These are phyloP conservation scores for Raphanus raphanistrum DNA, from an alignment of 345 rosid species.

Conservation along the genomic window DNA sequence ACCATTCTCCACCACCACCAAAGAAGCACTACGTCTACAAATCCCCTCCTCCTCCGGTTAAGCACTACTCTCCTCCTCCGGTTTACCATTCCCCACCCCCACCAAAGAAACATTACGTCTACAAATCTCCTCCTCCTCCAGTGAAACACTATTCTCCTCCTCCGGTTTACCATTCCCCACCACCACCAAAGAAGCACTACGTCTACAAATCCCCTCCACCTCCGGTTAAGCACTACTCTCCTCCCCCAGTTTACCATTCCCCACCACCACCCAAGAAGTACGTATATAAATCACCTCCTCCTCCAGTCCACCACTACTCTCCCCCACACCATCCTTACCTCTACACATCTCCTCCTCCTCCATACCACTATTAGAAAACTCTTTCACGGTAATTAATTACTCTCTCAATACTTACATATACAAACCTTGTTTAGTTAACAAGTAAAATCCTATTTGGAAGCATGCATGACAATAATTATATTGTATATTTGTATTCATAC, in stretches of 20 bases:
- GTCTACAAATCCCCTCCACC: slow-evolving; percentile 35
- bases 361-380: slow-evolving; percentile 37
- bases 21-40: slow-evolving; percentile 28
- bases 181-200: slow-evolving; percentile 20
- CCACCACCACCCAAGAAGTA: slow-evolving; percentile 37
- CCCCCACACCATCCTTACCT: slow-evolving; percentile 40
- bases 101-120: slow-evolving; percentile 19
- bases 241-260: slow-evolving; percentile 29
- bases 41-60: slow-evolving; percentile 35
- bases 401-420: slow-evolving; percentile 5
- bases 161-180: slow-evolving; percentile 29
- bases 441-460: background rate
- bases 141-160: slow-evolving; percentile 26
- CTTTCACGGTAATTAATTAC: slow-evolving; percentile 24
- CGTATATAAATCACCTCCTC: slow-evolving; percentile 33
- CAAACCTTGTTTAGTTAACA: background rate
- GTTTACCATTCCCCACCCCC: slow-evolving; percentile 38
- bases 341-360: slow-evolving; percentile 41
- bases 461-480: slow-evolving; percentile 15
- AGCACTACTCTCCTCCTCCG: slow-evolving; percentile 26
- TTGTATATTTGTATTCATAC: background rate
- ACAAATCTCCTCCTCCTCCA: slow-evolving; percentile 33
- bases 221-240: slow-evolving; percentile 24
- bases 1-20: slow-evolving; percentile 40
- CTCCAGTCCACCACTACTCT: slow-evolving; percentile 39